phyloP scores from a whole-genome alignment of 2,329 filamentous ascomycete genomes.

The Phaeosphaeria sp. region DNA sequence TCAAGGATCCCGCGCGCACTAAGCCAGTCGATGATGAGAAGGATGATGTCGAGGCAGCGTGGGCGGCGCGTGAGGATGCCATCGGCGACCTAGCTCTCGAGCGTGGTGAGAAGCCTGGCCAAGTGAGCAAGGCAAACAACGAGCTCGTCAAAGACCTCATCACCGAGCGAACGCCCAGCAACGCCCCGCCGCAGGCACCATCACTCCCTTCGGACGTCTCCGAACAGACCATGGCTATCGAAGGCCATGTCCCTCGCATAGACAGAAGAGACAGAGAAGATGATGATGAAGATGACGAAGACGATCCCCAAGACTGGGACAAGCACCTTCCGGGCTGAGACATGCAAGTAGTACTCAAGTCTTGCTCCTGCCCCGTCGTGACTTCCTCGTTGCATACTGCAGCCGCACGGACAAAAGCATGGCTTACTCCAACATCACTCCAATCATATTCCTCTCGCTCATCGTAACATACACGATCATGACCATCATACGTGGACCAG shows the following conservation, averaged over 20 bases:
- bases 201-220: conserved; percentile 22
- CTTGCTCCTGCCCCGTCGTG: too few relatives aligned
- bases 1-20: conserved; percentile 14
- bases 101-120: conserved; percentile 50
- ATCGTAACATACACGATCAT: background rate
- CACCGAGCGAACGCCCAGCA: conserved; percentile 32
- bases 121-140: conserved; percentile 37
- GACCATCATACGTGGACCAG: background rate
- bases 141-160: conserved; percentile 41
- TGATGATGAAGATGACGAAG: conserved; percentile 29
- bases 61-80: conserved; percentile 42
- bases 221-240: conserved; percentile 45
- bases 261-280: conserved; percentile 21
- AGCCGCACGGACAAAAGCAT: too few relatives aligned
- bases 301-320: conserved; percentile 44
- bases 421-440: background rate
- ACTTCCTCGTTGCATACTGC: too few relatives aligned
- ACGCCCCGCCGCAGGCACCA: conserved; percentile 33
- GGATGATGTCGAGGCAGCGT: conserved; percentile 40
- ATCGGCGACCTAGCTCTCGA: conserved; percentile 52
- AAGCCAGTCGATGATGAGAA: conserved; percentile 32
- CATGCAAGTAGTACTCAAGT: too few relatives aligned
- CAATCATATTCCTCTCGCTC: background rate
- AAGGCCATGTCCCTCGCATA: conserved; percentile 44
- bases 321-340: conserved; percentile 37